Evolutionary conservation across 208 protist genomes (phyloP).

Genomic region (Leishmania turanica): DNA sequence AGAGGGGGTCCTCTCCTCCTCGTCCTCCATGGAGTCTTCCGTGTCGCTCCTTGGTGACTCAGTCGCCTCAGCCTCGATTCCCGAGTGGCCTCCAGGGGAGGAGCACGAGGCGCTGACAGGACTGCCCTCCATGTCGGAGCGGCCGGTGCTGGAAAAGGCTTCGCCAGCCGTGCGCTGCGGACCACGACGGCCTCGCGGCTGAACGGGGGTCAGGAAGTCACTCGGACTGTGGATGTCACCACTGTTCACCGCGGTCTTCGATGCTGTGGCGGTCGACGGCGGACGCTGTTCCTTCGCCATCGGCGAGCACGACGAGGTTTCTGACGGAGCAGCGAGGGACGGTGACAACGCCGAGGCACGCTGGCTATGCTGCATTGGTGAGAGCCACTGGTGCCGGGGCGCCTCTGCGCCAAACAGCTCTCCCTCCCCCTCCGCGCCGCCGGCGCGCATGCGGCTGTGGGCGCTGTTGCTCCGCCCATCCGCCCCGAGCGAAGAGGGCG

Average conservation of each 20-base stretch:
- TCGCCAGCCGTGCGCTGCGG: neutral
- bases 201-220: neutral
- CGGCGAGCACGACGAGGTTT: neutral
- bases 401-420: neutral
- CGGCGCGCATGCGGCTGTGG: neutral
- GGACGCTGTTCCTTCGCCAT: too few species aligned
- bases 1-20: constrained; percentile 22
- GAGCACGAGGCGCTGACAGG: neutral
- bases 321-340: constrained; percentile 8
- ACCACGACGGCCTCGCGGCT: neutral
- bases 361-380: neutral
- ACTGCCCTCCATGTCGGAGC: neutral
- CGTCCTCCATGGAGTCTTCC: neutral
- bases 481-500: constrained; percentile 1
- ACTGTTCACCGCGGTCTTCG: neutral
- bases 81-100: neutral
- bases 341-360: neutral
- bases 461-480: neutral
- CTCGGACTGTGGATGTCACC: neutral
- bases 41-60: neutral
- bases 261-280: neutral
- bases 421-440: neutral
- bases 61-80: neutral
- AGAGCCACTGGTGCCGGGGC: neutral
- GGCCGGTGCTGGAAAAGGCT: neutral